These are phyloP conservation scores for Niveomyces coronatus DNA, from an alignment of 2,329 filamentous ascomycete species.

Conservation along the genomic window DNA sequence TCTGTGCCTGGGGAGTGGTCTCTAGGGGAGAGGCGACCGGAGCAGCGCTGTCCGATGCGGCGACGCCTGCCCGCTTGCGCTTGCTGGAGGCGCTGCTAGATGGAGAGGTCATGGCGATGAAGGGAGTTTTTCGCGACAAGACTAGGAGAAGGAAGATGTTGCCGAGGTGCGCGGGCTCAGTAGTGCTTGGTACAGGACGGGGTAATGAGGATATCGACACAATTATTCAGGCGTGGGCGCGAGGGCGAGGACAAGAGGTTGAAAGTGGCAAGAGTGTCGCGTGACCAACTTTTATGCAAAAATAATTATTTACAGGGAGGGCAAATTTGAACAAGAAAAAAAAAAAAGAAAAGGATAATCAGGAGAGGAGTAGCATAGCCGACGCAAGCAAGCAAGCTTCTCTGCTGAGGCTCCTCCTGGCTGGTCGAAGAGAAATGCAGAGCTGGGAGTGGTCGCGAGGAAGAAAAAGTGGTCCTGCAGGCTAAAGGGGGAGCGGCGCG, in stretches of 20 bases:
- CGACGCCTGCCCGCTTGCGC: constrained; percentile 64
- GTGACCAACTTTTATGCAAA: constrained; percentile 5
- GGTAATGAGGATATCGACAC: background rate
- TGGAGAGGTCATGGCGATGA: constrained; percentile 46
- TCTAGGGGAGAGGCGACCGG: constrained; percentile 72
- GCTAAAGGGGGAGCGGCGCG: too few species aligned
- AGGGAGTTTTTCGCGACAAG: background rate
- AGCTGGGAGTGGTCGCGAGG: too few species aligned
- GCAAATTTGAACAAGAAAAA: background rate
- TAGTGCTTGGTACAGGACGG: background rate
- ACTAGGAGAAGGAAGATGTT: background rate
- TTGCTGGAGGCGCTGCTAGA: constrained; percentile 53
- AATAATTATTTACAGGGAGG: too few species aligned
- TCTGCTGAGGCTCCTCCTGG: too few species aligned
- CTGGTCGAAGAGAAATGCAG: too few species aligned
- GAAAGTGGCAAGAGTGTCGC: constrained; percentile 5
- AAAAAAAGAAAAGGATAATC: background rate
- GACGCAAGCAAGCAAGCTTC: too few species aligned
- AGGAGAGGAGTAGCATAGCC: too few species aligned
- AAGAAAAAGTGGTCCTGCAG: too few species aligned
- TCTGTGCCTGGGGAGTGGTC: constrained; percentile 53
- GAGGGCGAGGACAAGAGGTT: background rate
- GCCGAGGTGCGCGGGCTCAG: constrained; percentile 1
- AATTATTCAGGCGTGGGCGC: background rate
- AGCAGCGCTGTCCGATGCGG: constrained; percentile 45